Evolutionary conservation across 2,329 filamentous ascomycete species (phyloP).

Genomic region (Helminthosporium solani): DNA sequence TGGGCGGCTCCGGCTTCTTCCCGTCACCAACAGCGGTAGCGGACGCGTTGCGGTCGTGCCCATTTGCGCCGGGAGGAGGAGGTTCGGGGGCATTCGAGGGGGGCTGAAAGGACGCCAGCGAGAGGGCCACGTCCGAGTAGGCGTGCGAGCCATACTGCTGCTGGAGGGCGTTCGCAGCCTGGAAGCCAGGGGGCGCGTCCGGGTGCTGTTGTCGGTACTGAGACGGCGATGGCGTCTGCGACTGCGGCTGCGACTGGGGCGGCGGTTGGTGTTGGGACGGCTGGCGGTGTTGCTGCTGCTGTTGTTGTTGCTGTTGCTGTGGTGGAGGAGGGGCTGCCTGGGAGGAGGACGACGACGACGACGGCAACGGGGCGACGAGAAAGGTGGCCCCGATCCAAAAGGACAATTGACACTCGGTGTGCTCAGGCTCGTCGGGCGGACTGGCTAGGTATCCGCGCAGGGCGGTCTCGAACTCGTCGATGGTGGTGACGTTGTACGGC

Average conservation of each 20-base stretch:
- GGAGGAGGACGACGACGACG: constrained; percentile 10
- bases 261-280: constrained; percentile 9
- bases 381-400: constrained; percentile 43
- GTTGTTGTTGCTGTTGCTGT: constrained; percentile 6
- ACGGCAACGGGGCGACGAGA: constrained; percentile 21
- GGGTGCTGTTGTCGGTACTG: constrained; percentile 11
- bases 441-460: constrained; percentile 37
- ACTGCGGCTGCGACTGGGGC: constrained; percentile 8
- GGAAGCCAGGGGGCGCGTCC: constrained; percentile 30
- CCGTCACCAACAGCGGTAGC: constrained; percentile 2
- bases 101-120: constrained; percentile 21
- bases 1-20: constrained; percentile 20
- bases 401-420: constrained; percentile 41
- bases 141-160: constrained; percentile 22
- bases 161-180: constrained; percentile 24
- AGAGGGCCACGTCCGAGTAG: constrained; percentile 29
- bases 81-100: constrained; percentile 7
- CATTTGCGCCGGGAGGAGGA: constrained; percentile 3
- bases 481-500: constrained; percentile 30
- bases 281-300: constrained; percentile 2
- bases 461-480: constrained; percentile 41
- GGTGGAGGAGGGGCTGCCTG: not conserved
- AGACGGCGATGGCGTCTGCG: not conserved
- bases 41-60: not conserved
- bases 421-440: constrained; percentile 38